Evolutionary conservation across 495 filamentous ascomycete species (phyloP).

Genomic region (Cercophora sp.): DNA sequence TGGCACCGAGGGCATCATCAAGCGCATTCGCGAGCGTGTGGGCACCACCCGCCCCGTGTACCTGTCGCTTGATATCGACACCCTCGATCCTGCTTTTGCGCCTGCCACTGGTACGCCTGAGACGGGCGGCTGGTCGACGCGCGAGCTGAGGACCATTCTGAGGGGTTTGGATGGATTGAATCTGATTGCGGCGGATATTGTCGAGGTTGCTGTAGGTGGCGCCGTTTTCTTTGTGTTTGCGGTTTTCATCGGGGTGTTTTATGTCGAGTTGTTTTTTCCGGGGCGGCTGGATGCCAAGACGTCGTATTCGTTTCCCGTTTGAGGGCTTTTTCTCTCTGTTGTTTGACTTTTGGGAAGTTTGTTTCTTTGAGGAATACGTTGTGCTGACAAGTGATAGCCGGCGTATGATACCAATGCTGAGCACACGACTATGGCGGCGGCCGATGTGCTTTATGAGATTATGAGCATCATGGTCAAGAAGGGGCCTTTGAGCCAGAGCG

Average conservation of each 20-base stretch:
- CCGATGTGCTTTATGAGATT: conserved; percentile 79
- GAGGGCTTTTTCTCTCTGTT: conserved; percentile 13
- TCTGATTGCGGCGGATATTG: conserved; percentile 72
- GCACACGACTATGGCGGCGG: conserved; percentile 79
- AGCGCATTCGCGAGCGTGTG: conserved; percentile 57
- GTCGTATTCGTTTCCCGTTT: too few species aligned
- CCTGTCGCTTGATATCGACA: conserved; percentile 72
- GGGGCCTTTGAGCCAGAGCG: conserved; percentile 23
- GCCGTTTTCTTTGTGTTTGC: too few species aligned
- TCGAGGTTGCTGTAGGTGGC: conserved; percentile 69
- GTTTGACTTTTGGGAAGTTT: too few species aligned
- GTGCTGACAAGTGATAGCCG: conserved; percentile 45
- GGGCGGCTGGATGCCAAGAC: too few species aligned
- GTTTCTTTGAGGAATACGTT: too few species aligned
- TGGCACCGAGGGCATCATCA: conserved; percentile 57
- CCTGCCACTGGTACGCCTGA: conserved; percentile 75
- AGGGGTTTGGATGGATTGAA: conserved; percentile 67
- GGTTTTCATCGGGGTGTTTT: too few species aligned
- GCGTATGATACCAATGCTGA: conserved; percentile 86
- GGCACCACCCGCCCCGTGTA: conserved; percentile 66
- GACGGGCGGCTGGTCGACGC: conserved; percentile 71
- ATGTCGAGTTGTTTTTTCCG: too few species aligned
- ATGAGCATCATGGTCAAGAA: conserved; percentile 80
- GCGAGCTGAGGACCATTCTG: conserved; percentile 71
- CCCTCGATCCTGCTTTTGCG: conserved; percentile 66